Percentiles rank a stretch among this genome's conserved stretches.
phyloP scores from a whole-genome alignment of 164 flowering plant species.

The Paratinospora sagittata region DNA sequence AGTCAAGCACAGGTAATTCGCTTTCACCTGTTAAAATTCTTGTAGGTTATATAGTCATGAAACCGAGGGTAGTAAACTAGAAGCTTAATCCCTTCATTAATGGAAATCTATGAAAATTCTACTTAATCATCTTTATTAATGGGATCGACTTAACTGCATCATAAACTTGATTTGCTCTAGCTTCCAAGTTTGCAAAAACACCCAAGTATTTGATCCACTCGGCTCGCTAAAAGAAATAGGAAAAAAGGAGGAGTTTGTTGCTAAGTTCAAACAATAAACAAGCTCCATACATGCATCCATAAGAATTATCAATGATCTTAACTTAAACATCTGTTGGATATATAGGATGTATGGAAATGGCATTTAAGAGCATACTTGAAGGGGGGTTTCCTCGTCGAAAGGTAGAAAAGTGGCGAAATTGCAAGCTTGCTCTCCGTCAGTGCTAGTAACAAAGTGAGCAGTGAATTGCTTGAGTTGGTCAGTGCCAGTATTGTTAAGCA shows the following conservation, averaged over 20 bases:
- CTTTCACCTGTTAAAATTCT: conserved; percentile 48
- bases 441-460: conserved; percentile 54
- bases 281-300: too few relatives aligned
- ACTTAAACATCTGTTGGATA: background rate
- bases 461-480: conserved; percentile 48
- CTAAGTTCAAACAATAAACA: too few relatives aligned
- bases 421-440: conserved; percentile 56
- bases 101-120: background rate
- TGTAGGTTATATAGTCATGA: too few relatives aligned
- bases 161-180: conserved; percentile 74
- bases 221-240: conserved; percentile 73
- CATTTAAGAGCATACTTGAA: conserved; percentile 47
- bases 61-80: background rate
- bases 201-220: conserved; percentile 98
- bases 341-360: background rate
- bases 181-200: conserved; percentile 65
- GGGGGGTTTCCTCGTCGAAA: conserved; percentile 48
- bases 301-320: background rate
- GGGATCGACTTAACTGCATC: conserved; percentile 48
- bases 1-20: conserved; percentile 67
- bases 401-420: conserved; percentile 71
- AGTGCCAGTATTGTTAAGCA: conserved; percentile 43
- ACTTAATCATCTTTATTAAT: background rate
- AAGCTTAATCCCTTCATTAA: background rate
- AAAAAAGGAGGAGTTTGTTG: too few relatives aligned